A percentile compares a stretch with the other conserved stretches of the same genome.
These are phyloP conservation scores for Fusarium cyanostomum DNA, from an alignment of 2,329 filamentous ascomycete genomes.

Conservation along the genomic window DNA sequence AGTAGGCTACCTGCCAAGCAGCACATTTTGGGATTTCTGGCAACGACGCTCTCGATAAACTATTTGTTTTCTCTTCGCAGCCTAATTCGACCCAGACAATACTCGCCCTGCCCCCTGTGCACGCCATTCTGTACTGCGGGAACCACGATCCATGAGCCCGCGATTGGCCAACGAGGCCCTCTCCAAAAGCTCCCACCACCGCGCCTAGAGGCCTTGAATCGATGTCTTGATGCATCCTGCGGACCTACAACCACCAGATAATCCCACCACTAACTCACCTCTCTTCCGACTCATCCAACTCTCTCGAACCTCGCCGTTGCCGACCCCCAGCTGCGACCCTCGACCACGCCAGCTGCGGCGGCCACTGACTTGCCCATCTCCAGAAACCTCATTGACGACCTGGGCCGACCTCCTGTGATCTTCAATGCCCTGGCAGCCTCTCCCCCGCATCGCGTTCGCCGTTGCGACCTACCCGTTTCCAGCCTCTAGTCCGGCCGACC, in stretches of 20 bases:
- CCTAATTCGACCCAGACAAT: slow-evolving; percentile 1
- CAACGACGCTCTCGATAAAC: slow-evolving; percentile 23
- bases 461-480: slow-evolving; percentile 95
- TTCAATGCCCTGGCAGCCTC: slow-evolving; percentile 93
- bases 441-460: slow-evolving; percentile 97
- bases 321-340: slow-evolving; percentile 35
- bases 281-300: slow-evolving; percentile 16
- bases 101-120: slow-evolving; percentile 3
- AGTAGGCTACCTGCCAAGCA: slow-evolving; percentile 30
- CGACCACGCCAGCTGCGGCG: slow-evolving; percentile 27
- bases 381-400: slow-evolving; percentile 29
- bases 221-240: slow-evolving; percentile 44
- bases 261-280: slow-evolving; percentile 11
- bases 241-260: slow-evolving; percentile 22
- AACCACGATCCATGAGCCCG: slow-evolving; percentile 40
- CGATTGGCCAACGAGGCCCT: slow-evolving; percentile 41
- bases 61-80: background rate
- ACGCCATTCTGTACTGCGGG: slow-evolving; percentile 13
- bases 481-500: slow-evolving; percentile 85
- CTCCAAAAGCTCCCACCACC: slow-evolving; percentile 35
- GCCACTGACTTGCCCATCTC: slow-evolving; percentile 14
- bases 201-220: slow-evolving; percentile 30
- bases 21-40: slow-evolving; percentile 30
- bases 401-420: slow-evolving; percentile 32
- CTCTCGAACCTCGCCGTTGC: slow-evolving; percentile 20